Conservation (phyloP, 495 filamentous ascomycete genomes). For the Penicillium canescens region DNA sequence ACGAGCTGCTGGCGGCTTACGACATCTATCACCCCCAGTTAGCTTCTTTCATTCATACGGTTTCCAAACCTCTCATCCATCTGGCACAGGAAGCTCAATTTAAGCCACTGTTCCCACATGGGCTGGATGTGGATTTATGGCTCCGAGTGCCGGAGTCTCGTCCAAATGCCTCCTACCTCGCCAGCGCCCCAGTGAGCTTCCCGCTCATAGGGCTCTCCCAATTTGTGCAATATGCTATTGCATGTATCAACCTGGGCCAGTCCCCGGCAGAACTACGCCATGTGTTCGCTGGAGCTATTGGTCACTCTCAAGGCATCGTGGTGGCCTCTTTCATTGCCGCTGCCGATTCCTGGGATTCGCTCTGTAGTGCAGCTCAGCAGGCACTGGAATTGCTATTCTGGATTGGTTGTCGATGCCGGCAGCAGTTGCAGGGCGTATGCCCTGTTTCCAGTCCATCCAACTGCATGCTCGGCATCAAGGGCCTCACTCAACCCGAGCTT, state of each 20-base stretch:
- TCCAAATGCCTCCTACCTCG: not conserved
- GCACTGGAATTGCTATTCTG: constrained; percentile 20
- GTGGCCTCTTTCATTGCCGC: constrained; percentile 22
- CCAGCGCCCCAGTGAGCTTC: constrained; percentile 12
- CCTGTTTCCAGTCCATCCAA: not conserved
- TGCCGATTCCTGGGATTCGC: constrained; percentile 20
- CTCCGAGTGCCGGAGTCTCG: not conserved
- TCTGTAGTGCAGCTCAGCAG: constrained; percentile 7
- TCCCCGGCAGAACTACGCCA: constrained; percentile 19
- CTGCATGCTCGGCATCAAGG: constrained; percentile 6
- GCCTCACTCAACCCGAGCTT: constrained; percentile 21
- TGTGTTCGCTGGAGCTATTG: constrained; percentile 15
- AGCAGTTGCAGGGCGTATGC: not conserved
- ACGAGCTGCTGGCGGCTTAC: not conserved
- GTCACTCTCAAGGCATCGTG: constrained; percentile 32
- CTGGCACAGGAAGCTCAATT: not conserved
- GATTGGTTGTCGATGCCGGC: constrained; percentile 16
- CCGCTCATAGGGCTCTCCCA: constrained; percentile 23
- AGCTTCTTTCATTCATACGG: not conserved
- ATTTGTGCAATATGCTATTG: constrained; percentile 19
- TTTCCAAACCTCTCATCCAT: not conserved
- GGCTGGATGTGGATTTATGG: not conserved
- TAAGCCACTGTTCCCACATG: not conserved
- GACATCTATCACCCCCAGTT: not conserved
- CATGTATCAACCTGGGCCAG: constrained; percentile 14